Base-by-base conservation (phyloP, 441 rosid genomes). In the Manihot esculenta region DNA sequence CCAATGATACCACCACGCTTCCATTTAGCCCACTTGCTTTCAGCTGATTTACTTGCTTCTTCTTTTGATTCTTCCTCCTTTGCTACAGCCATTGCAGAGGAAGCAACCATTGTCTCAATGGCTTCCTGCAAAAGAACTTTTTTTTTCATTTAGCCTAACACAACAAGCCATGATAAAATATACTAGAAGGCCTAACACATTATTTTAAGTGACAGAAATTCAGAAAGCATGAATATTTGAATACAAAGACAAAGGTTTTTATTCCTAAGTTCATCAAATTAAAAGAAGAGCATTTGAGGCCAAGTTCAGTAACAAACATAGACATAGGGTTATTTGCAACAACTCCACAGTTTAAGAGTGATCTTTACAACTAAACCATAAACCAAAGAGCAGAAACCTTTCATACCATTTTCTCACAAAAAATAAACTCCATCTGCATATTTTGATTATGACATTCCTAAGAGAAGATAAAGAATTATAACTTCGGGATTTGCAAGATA, bases 1-100 rank as follows among this genome's bases (percentile, higher is more conserved):
- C 99, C 97, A 73, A 90, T 87, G 76, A 92, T 90, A 63, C 98
- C 94, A 66, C 96, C 93, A 55, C 91, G 98, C 86, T 88, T 94
- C 98, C 97, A 90, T 77, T 89, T 88, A 24, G 83, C 87, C 97
- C 89, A 85, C 62, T 77, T 80, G 73, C 70, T 80, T 57, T 75
- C 60, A 27, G 85, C 26, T 41, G 88, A 77, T 41, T 30, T 55
- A 73, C 77, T 74, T 78, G 77, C 91, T 50, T 83, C 88, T 70
- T 73, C 84, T 77, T 86, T 80, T 12, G 82, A 65, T 78, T 82
- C 88, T 78, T 78, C 79, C 69, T 80, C 85, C 73, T 88, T 86
- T 64, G 68, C 76, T 69, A 87, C 48, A 78, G 96, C 91, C 93
- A 91, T 89, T 41, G 96, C 87, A 66, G 96, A 89, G 83, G 84